These are phyloP conservation scores for Amauroascus niger DNA, from an alignment of 2,329 filamentous ascomycete genomes.

Conservation along the genomic window DNA sequence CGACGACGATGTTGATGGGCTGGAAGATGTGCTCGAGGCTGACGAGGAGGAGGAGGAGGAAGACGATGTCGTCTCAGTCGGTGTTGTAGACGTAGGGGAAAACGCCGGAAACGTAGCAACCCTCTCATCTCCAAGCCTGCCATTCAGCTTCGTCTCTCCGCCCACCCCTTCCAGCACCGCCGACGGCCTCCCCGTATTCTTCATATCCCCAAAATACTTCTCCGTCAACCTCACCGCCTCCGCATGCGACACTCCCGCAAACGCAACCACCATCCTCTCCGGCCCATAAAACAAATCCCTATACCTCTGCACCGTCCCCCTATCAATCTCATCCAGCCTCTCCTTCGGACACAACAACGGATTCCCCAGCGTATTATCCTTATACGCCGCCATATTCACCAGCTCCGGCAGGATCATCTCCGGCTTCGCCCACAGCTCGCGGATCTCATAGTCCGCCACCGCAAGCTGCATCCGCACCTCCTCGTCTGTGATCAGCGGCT, in stretches of 20 bases:
- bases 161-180: slow-evolving; percentile 41
- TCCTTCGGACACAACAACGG: slow-evolving; percentile 85
- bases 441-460: slow-evolving; percentile 90
- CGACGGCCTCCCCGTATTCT: slow-evolving; percentile 44
- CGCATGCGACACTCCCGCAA: slow-evolving; percentile 77
- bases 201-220: slow-evolving; percentile 88
- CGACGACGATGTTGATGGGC: slow-evolving; percentile 41
- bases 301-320: slow-evolving; percentile 65
- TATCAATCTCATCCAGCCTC: slow-evolving; percentile 63
- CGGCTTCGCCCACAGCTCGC: slow-evolving; percentile 95
- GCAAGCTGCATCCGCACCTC: slow-evolving; percentile 80
- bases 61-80: slow-evolving; percentile 25
- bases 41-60: slow-evolving; percentile 23
- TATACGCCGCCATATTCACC: slow-evolving; percentile 90
- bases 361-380: slow-evolving; percentile 91
- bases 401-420: slow-evolving; percentile 92
- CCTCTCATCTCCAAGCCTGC: slow-evolving; percentile 18
- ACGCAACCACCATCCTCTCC: slow-evolving; percentile 86
- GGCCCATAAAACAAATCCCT: slow-evolving; percentile 75
- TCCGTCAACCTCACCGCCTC: slow-evolving; percentile 71
- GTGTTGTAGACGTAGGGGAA: slow-evolving; percentile 29
- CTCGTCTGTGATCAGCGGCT: slow-evolving; percentile 72
- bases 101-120: slow-evolving; percentile 30
- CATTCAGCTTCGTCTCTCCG: background rate
- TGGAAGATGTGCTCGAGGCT: slow-evolving; percentile 15